These are phyloP conservation scores for Wickerhamiella sorbophila DNA, from an alignment of 805 yeast species.

Conservation along the genomic window DNA sequence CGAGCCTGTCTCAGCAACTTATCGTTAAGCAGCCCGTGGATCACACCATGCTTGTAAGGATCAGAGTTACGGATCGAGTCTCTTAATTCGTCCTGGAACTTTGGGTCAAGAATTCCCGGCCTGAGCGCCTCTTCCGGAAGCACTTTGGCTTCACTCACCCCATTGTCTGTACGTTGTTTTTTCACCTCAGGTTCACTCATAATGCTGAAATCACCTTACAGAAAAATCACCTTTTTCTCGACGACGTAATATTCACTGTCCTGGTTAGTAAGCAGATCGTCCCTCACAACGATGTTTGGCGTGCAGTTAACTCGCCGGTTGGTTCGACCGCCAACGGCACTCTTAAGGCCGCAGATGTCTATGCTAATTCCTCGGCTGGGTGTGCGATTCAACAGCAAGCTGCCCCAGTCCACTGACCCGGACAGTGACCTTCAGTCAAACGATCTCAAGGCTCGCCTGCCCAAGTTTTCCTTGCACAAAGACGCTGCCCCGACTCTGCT, in stretches of 20 bases:
- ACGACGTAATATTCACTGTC: no score
- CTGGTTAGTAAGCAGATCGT: no score
- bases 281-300: no score
- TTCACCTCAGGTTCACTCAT: neutral
- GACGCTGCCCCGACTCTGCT: constrained; percentile 51
- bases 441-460: constrained; percentile 43
- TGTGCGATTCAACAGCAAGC: constrained; percentile 5
- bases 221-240: neutral
- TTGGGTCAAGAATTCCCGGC: constrained; percentile 6
- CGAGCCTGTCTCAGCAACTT: constrained; percentile 65
- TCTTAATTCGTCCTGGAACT: constrained; percentile 9
- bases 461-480: constrained; percentile 49
- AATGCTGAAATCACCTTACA: neutral
- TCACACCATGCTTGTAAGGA: constrained; percentile 88
- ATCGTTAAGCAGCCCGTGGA: constrained; percentile 59
- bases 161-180: neutral
- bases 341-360: neutral
- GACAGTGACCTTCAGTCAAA: constrained; percentile 25
- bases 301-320: no score
- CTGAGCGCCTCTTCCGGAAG: constrained; percentile 6
- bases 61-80: constrained; percentile 36
- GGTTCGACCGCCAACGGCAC: no score
- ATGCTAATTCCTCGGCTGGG: neutral
- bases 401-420: constrained; percentile 13
- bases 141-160: neutral